phyloP scores from a whole-genome alignment of 208 protist species.

The Wallacemonas sp. region DNA sequence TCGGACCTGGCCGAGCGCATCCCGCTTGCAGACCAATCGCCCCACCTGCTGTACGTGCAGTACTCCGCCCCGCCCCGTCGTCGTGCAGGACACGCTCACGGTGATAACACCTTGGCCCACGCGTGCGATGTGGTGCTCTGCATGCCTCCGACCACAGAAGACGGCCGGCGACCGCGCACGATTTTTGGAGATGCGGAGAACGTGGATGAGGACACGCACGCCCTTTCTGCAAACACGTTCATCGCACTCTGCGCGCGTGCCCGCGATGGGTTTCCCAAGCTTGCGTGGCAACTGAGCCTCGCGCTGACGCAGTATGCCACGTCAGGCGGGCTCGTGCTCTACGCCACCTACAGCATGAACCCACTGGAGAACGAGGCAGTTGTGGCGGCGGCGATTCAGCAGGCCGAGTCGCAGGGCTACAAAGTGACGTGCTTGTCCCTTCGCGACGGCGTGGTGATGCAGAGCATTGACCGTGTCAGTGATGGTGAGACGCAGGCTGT shows the following conservation, averaged over 20 bases:
- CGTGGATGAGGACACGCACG: not conserved
- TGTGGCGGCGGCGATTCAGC: constrained; percentile 67
- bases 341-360: constrained; percentile 93
- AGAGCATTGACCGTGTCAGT: too few species aligned
- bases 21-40: not conserved
- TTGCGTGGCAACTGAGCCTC: constrained; percentile 35
- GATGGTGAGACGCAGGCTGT: constrained; percentile 3
- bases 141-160: constrained; percentile 50
- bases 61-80: not conserved
- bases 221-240: constrained; percentile 42
- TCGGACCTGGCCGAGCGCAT: not conserved
- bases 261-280: constrained; percentile 37
- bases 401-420: constrained; percentile 35
- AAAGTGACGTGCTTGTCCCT: too few species aligned
- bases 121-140: constrained; percentile 58
- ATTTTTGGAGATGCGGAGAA: not conserved
- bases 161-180: constrained; percentile 57
- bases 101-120: not conserved
- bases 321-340: constrained; percentile 77
- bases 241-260: constrained; percentile 41
- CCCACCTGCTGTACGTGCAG: constrained; percentile 7
- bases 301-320: constrained; percentile 30
- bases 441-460: too few species aligned
- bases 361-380: constrained; percentile 95
- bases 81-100: not conserved